Evolutionary conservation across 1,139 yeast genomes (phyloP).

Genomic region (Saccharomyces pastorianus): DNA sequence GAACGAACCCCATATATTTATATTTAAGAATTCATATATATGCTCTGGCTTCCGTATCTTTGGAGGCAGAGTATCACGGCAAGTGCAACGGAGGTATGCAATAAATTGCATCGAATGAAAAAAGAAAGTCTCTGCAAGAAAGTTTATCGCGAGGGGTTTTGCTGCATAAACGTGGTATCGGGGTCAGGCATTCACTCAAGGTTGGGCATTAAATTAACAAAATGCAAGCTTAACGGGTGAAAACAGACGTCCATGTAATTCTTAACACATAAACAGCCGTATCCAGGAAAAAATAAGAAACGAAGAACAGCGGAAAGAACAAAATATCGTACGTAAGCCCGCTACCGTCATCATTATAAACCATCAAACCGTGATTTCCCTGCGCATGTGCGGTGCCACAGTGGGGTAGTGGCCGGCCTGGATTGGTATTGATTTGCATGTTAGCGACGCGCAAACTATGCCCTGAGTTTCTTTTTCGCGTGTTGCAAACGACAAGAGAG

Average conservation of each 20-base stretch:
- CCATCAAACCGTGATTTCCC: background rate
- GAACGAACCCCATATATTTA: background rate
- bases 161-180: background rate
- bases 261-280: background rate
- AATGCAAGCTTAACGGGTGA: background rate
- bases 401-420: background rate
- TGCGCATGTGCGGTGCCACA: background rate
- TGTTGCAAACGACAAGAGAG: background rate
- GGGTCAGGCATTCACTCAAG: background rate
- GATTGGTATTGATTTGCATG: background rate
- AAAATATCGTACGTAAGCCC: background rate
- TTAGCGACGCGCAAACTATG: background rate
- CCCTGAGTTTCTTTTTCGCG: background rate
- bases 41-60: background rate
- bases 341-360: background rate
- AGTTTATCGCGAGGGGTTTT: background rate
- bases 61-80: no score
- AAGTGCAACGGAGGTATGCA: background rate
- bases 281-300: background rate
- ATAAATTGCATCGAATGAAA: background rate
- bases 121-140: background rate
- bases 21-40: background rate
- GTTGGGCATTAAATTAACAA: background rate
- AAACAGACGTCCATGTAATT: no score
- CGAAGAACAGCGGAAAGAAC: no score